A percentile compares a stretch with the other conserved stretches of the same genome.
These are phyloP conservation scores for Arthroderma uncinatum DNA, from an alignment of 2,329 filamentous ascomycete species.

Conservation along the genomic window DNA sequence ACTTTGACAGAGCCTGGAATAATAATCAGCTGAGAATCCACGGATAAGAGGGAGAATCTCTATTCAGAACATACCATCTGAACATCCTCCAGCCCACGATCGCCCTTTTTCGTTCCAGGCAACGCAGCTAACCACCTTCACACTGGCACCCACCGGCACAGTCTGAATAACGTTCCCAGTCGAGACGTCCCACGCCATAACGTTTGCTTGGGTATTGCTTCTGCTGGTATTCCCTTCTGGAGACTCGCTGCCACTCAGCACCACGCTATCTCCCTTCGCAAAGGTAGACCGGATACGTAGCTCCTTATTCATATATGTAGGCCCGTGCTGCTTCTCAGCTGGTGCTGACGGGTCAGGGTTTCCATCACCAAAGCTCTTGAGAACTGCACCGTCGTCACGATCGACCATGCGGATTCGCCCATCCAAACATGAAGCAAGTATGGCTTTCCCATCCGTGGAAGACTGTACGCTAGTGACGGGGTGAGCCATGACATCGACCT, in stretches of 20 bases:
- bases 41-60: neutral
- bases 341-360: neutral
- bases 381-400: conserved; percentile 57
- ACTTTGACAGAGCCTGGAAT: conserved; percentile 9
- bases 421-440: conserved; percentile 67
- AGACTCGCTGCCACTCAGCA: conserved; percentile 70
- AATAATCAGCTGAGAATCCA: neutral
- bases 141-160: conserved; percentile 36
- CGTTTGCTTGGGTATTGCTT: conserved; percentile 20
- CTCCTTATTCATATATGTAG: conserved; percentile 50
- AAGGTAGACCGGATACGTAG: conserved; percentile 66
- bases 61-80: conserved; percentile 26
- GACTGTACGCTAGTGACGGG: conserved; percentile 65
- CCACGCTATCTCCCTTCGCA: conserved; percentile 63
- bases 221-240: conserved; percentile 37
- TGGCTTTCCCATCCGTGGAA: conserved; percentile 59
- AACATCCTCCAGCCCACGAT: conserved; percentile 33
- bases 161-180: conserved; percentile 56
- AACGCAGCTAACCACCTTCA: conserved; percentile 37
- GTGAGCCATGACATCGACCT: conserved; percentile 55
- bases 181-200: conserved; percentile 68
- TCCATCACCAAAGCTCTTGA: conserved; percentile 56
- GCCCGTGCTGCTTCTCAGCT: neutral
- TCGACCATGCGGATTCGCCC: conserved; percentile 71
- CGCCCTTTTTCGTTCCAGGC: conserved; percentile 35